phyloP scores from a whole-genome alignment of 129 eudicot genomes.

The Arctium lappa region DNA sequence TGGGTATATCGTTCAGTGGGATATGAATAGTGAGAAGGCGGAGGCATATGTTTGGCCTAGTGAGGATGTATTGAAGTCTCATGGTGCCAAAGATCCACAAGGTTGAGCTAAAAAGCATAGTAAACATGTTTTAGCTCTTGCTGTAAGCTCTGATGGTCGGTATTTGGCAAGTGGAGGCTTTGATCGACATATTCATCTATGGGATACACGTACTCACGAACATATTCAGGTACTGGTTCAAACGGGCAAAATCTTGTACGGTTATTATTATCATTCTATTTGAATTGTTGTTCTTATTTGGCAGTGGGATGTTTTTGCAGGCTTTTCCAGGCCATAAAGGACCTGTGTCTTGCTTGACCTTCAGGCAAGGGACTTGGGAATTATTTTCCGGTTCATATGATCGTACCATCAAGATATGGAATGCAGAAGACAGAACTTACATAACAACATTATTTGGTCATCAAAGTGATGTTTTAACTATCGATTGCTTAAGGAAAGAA shows the following conservation, averaged over 20 bases:
- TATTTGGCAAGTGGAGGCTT: conserved; percentile 95
- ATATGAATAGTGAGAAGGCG: conserved; percentile 60
- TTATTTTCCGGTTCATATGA: conserved; percentile 94
- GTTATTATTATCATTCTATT: not conserved
- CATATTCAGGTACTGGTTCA: conserved; percentile 63
- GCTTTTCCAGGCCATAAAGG: conserved; percentile 96
- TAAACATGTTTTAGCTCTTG: conserved; percentile 71
- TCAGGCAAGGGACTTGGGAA: conserved; percentile 90
- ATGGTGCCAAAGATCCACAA: conserved; percentile 74
- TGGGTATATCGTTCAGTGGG: conserved; percentile 78
- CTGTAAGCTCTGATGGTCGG: conserved; percentile 85
- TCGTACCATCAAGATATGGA: conserved; percentile 83
- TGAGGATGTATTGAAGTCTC: conserved; percentile 73
- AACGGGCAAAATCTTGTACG: not conserved
- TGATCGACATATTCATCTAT: conserved; percentile 93
- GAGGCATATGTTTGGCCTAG: conserved; percentile 76
- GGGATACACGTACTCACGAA: conserved; percentile 85
- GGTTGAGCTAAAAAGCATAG: conserved; percentile 83
- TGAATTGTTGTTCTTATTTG: conserved; percentile 1
- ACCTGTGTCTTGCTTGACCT: conserved; percentile 89
- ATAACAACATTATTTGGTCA: conserved; percentile 82
- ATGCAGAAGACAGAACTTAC: conserved; percentile 84
- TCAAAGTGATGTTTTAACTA: conserved; percentile 83
- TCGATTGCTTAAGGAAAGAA: conserved; percentile 86
- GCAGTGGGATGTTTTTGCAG: conserved; percentile 35